Base-by-base conservation (phyloP, 2,329 filamentous ascomycete genomes). In the Paracorniculantispora psalliotae region DNA sequence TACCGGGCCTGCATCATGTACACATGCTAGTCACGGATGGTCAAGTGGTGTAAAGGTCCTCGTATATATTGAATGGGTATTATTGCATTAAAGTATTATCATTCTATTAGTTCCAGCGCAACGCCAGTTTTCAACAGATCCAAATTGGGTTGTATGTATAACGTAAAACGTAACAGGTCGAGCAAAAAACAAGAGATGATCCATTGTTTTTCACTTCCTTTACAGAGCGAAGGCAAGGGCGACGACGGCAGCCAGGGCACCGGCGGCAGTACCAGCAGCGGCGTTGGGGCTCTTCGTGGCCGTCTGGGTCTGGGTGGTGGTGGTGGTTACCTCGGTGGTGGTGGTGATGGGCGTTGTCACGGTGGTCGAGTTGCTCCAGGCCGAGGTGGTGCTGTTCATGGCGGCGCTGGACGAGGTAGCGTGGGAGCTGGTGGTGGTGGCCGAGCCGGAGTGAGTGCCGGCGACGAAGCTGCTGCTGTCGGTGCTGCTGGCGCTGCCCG, bases 201-300 rank as follows among this genome's bases (percentile, higher is more conserved):
- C n/a, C 13, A 4, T n/a, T 17, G 2, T 7, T 25, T 9, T 2
- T 13, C 1, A 21, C 13, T 19, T 1, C 21, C 8, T 39, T 48
- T 48, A 56, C 23, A 48, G 33, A 56, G 53, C 53, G 9, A 56
- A 48, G 7, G 43, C 53, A 30, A 41, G n/a, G 9, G 33, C 53
- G 17, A 56, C 43, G 7, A 41, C 30, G 33, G 53, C 53, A 21
- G n/a, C 13, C 4, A 56, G 53, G 15, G 53, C 53, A 48, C 53
- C 53, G 12, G 28, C 53, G 13, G 53, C 53, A 13, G 53, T 56
- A 39, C 53, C 53, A 28, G 53, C 43, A 19, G 53, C 53, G n/a
- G 53, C 43, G 43, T 56, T 56, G 30, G 53, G 53, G 13, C 43
- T 48, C 23, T 30, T 28, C 30, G 53, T 48, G 13, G 30, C 6